Percentiles rank a stretch among this genome's conserved stretches.
Evolutionary conservation across 2,329 filamentous ascomycete species (phyloP).

Genomic region (Aspergillus piperis): DNA sequence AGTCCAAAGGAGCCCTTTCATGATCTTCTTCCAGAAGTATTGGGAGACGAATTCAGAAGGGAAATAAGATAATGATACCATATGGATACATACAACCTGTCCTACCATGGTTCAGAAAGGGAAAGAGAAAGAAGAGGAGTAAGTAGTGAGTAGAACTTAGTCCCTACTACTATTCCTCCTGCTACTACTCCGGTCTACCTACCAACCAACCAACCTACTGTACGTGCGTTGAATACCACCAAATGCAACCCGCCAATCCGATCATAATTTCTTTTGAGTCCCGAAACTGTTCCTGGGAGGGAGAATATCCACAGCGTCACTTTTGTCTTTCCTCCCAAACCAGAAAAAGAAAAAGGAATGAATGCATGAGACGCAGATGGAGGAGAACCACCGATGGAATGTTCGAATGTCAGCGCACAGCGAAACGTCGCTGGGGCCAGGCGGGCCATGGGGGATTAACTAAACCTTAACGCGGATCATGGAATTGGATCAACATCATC

Average conservation of each 20-base stretch:
- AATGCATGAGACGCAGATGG: slow-evolving; percentile 16
- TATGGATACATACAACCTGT: too few relatives aligned
- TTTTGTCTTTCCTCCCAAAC: neutral
- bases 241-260: neutral
- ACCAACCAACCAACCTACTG: neutral
- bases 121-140: too few relatives aligned
- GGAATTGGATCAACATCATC: slow-evolving; percentile 16
- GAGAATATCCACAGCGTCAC: neutral
- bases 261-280: neutral
- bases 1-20: too few relatives aligned
- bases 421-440: slow-evolving; percentile 10
- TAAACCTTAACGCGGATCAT: slow-evolving; percentile 20
- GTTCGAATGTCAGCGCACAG: slow-evolving; percentile 19
- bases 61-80: neutral
- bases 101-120: too few relatives aligned
- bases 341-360: slow-evolving; percentile 9
- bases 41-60: neutral
- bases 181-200: neutral
- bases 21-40: neutral
- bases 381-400: slow-evolving; percentile 16
- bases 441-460: slow-evolving; percentile 2
- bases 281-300: neutral
- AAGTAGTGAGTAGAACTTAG: neutral
- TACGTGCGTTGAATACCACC: neutral
- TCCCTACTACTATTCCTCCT: neutral